Percentiles rank a stretch among this genome's conserved stretches.
These are phyloP conservation scores for Barnettozyma vustinii DNA, from an alignment of 805 yeast species.

Conservation along the genomic window DNA sequence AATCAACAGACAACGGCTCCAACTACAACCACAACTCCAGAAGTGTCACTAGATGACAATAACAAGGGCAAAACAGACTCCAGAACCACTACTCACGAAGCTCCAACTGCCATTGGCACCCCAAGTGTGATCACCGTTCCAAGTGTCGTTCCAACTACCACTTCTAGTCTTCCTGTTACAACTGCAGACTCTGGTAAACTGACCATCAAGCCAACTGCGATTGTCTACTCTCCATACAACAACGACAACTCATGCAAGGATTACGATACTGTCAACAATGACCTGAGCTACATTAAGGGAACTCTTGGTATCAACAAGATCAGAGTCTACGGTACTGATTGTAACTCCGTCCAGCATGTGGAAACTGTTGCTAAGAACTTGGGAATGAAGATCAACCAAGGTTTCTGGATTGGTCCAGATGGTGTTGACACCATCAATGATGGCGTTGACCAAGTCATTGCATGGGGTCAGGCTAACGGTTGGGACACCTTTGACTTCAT, in stretches of 20 bases:
- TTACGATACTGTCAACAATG: conserved; percentile 46
- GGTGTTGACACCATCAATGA: conserved; percentile 70
- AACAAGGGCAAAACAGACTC: conserved; percentile 15
- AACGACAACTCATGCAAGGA: conserved; percentile 64
- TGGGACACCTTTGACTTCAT: conserved; percentile 77
- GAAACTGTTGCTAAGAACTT: conserved; percentile 51
- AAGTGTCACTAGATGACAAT: conserved; percentile 11
- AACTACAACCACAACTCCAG: conserved; percentile 1
- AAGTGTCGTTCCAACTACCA: conserved; percentile 15
- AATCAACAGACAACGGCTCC: not conserved
- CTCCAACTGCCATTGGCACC: conserved; percentile 32
- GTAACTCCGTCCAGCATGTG: conserved; percentile 61
- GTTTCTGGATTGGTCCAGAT: conserved; percentile 66
- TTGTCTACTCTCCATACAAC: conserved; percentile 78
- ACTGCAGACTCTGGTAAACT: conserved; percentile 20
- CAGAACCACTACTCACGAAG: conserved; percentile 26
- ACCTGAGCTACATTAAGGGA: conserved; percentile 50
- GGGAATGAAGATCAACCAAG: conserved; percentile 78
- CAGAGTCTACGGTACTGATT: conserved; percentile 85
- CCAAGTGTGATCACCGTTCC: conserved; percentile 28
- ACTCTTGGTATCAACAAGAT: conserved; percentile 56
- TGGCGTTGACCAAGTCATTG: conserved; percentile 48
- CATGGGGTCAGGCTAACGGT: conserved; percentile 40
- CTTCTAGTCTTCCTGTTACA: conserved; percentile 22
- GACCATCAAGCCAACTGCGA: conserved; percentile 43